Percentiles rank a stretch among this genome's conserved stretches.
Evolutionary conservation across 352 stramenopile species (phyloP).

Genomic region (Phytophthora capsici): DNA sequence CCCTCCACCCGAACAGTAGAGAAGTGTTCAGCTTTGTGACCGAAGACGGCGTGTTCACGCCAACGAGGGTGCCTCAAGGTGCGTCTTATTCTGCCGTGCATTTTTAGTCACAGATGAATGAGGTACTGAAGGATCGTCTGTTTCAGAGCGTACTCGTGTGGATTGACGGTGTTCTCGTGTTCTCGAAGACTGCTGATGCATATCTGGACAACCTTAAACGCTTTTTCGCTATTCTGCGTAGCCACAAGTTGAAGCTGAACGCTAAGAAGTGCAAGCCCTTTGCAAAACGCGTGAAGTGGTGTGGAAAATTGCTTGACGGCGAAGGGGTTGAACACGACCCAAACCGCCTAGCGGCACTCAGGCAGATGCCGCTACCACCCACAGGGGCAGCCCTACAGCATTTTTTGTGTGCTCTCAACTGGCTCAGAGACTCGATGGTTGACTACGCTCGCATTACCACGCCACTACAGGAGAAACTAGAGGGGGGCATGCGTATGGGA

Average conservation of each 20-base stretch:
- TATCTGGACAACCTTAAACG: neutral
- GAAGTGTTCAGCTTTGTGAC: conserved; percentile 12
- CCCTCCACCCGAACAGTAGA: neutral
- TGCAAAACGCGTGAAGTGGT: conserved; percentile 17
- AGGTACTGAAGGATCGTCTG: neutral
- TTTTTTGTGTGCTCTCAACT: too few species aligned
- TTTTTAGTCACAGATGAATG: conserved; percentile 9
- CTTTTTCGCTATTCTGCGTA: conserved; percentile 5
- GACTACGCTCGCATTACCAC: too few species aligned
- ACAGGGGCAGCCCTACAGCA: conserved; percentile 1
- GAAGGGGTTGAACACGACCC: conserved; percentile 12
- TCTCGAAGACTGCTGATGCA: neutral
- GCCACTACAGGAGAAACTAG: neutral
- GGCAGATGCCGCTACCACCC: conserved; percentile 13
- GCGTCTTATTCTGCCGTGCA: conserved; percentile 6
- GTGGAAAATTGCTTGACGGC: conserved; percentile 17
- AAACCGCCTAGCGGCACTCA: neutral
- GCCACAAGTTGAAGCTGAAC: conserved; percentile 16
- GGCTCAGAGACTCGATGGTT: too few species aligned
- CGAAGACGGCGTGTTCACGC: neutral
- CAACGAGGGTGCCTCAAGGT: neutral
- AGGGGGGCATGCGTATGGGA: neutral
- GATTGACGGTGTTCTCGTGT: conserved; percentile 4
- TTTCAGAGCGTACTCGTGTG: neutral
- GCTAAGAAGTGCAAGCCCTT: conserved; percentile 23